Evolutionary conservation across 164 flowering plant genomes (phyloP).

Genomic region (Vitis vinifera): DNA sequence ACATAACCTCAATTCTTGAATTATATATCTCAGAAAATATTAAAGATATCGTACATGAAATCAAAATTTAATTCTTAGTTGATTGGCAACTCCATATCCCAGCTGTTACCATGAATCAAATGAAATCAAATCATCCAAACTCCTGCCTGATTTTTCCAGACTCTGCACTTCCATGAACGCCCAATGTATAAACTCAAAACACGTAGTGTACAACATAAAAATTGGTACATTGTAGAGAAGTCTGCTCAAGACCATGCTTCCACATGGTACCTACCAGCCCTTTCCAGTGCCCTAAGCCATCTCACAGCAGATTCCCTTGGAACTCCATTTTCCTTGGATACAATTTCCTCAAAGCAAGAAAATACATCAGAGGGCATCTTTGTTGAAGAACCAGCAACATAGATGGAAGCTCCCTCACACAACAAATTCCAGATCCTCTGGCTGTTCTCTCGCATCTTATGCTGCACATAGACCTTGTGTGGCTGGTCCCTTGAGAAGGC

Average conservation of each 20-base stretch:
- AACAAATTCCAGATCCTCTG: conserved; percentile 64
- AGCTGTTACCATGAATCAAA: too few species aligned
- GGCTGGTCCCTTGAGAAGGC: conserved; percentile 94
- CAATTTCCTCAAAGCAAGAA: conserved; percentile 67
- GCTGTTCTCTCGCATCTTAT: conserved; percentile 76
- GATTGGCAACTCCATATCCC: too few species aligned
- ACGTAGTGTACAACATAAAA: too few species aligned
- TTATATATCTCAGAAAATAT: too few species aligned
- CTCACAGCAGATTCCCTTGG: conserved; percentile 56
- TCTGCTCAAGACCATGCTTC: conserved; percentile 84
- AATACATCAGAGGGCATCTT: conserved; percentile 91
- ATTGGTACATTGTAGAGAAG: too few species aligned
- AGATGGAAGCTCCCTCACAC: conserved; percentile 70
- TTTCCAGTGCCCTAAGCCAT: conserved; percentile 69
- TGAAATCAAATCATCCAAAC: too few species aligned
- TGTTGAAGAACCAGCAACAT: conserved; percentile 89
- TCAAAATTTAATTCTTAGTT: too few species aligned
- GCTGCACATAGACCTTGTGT: conserved; percentile 86
- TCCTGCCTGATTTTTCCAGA: too few species aligned
- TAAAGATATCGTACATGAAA: too few species aligned
- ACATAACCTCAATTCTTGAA: too few species aligned
- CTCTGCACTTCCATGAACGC: too few species aligned
- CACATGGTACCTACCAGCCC: conserved; percentile 80
- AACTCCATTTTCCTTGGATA: conserved; percentile 64
- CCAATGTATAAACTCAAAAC: too few species aligned